Base-by-base conservation (phyloP, 140 eudicot genomes). In the Oenanthe javanica region DNA sequence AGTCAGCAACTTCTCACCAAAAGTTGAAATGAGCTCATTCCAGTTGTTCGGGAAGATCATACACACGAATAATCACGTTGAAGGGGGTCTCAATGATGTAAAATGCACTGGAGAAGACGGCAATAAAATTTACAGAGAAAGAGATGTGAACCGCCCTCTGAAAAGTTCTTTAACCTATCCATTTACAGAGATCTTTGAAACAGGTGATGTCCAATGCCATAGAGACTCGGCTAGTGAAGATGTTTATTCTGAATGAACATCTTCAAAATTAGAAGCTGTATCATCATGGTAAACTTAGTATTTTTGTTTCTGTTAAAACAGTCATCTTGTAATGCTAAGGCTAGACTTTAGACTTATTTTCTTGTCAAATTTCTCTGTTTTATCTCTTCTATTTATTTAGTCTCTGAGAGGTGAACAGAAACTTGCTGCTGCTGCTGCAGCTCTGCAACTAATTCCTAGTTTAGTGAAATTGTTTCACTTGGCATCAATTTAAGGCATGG, bases 41-140 rank as follows among this genome's bases (percentile, higher is more conserved):
- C 90, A 83, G 83, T 83, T 89, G 72, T 87, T 87, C 48, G 90
- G 92, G 55, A 82, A 84, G 93, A 77, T 77, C 54, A 89, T 89
- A 47, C 81, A 72, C 38, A 46, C 55, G 72, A 61, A 73, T 19
- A 79, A 63, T 55, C 83, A 85, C 19, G 81, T 47, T 25, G 83
- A 80, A 64, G 85, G 47, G 36, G 79, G 52, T 71, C 54, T 45
- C 19, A 55, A 76, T 51, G 77, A 69, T 57, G 80, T 71, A 36
- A 63, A 82, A 38, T 81, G 71, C 55, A 16, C 83, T 0, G 82
- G 79, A 59, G 79, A 80, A 59, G 84, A 57, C 10, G 42, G 72
- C 67, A 73, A 45, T 61, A 64, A 72, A 59, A 84, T 63, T 47
- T 63, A 43, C 31, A 48, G 75, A 48, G 81, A 77, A 36, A 77